phyloP scores from a whole-genome alignment of 1,284 basidiomycete species.

The Ceratorhiza oryzae-sativae region DNA sequence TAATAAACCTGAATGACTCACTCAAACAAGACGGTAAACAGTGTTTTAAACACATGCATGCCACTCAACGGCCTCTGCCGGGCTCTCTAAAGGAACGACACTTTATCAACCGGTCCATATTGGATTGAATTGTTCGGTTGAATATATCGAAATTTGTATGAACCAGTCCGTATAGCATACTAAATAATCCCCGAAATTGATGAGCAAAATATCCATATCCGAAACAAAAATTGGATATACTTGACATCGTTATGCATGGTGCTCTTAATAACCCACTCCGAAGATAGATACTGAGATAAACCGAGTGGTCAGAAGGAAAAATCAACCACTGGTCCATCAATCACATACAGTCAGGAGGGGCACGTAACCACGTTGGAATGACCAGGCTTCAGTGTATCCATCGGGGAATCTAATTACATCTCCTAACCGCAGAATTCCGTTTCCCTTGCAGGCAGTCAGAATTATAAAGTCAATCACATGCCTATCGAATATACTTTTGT shows the following conservation, averaged over 20 bases:
- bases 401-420: slow-evolving; percentile 56
- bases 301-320: background rate
- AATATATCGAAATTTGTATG: slow-evolving; percentile 61
- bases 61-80: slow-evolving; percentile 49
- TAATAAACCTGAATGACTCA: slow-evolving; percentile 48
- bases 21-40: slow-evolving; percentile 62
- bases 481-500: background rate
- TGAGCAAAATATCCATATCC: background rate
- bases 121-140: slow-evolving; percentile 54
- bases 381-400: slow-evolving; percentile 53
- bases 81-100: slow-evolving; percentile 56
- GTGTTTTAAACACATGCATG: slow-evolving; percentile 57
- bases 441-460: slow-evolving; percentile 53
- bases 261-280: slow-evolving; percentile 67
- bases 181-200: slow-evolving; percentile 47
- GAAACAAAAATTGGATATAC: slow-evolving; percentile 51
- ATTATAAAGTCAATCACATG: background rate
- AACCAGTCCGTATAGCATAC: slow-evolving; percentile 62
- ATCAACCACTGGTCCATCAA: background rate
- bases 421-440: slow-evolving; percentile 59
- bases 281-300: slow-evolving; percentile 62
- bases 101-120: slow-evolving; percentile 55
- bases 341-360: slow-evolving; percentile 62
- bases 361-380: slow-evolving; percentile 67
- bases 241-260: slow-evolving; percentile 64